Evolutionary conservation across 441 rosid species (phyloP).

Genomic region (Mallotus japonicus): DNA sequence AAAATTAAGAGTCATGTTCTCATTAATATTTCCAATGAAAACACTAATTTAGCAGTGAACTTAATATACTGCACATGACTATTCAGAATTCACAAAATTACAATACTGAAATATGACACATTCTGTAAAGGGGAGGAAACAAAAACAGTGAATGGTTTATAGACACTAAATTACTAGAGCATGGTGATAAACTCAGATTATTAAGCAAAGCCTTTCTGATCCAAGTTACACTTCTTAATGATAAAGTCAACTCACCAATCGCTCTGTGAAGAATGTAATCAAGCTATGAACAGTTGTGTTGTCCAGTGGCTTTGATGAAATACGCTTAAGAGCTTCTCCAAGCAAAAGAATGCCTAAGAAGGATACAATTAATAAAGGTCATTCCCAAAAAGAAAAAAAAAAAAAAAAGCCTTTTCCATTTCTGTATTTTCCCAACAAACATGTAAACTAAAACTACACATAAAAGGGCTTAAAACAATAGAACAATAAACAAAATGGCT

Average conservation of each 20-base stretch:
- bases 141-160: background rate
- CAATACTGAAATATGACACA: background rate
- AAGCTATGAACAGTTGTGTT: constrained; percentile 56
- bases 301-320: constrained; percentile 59
- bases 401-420: background rate
- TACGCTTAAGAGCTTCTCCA: constrained; percentile 57
- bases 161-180: background rate
- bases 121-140: background rate
- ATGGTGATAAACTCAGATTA: no score
- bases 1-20: background rate
- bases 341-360: constrained; percentile 74
- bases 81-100: background rate
- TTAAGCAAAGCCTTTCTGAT: no score
- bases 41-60: background rate
- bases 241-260: constrained; percentile 61
- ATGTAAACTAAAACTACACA: background rate
- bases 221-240: background rate
- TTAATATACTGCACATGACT: background rate
- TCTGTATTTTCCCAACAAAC: background rate
- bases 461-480: background rate
- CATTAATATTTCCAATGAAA: background rate
- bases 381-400: background rate
- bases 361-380: background rate
- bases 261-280: constrained; percentile 61
- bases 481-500: background rate